Evolutionary conservation across 148 eudicot genomes (phyloP), one percentile per base, ranked within the genome.

Genomic region (Vaccinium vitisidaea): DNA sequence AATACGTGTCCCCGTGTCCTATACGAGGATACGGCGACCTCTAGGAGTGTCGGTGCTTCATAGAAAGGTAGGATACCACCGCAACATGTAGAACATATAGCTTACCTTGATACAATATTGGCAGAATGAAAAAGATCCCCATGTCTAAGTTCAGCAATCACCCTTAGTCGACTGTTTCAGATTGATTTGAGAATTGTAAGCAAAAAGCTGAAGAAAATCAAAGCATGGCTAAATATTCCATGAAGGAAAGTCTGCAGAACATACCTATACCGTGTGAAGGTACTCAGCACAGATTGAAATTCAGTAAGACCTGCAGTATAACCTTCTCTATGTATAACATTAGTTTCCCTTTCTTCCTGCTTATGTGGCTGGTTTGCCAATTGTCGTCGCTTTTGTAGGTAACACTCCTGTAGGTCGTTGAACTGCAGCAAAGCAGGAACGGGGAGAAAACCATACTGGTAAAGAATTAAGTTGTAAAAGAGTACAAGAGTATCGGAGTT

Each of bases 381-480:
- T 75, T 92, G 94, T 4, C 93, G 87, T 59, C 94, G 90, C 87
- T 92, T 92, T 91, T 88, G 94, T 84, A 92, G 82, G 92, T 92
- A 92, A 86, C 94, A 92, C 73, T 89, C 94, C 84, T 91, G 93
- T 50, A 92, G 88, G 84, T 91, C 94, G 48, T 82, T 88, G 86
- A 91, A 91, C 94, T 92, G 89, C 52, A 87, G 86, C 82, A 83
- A n/a, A 55, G 36, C 19, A 36, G 50, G 79, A 83, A 82, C 6
- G 46, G 36, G 23, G 78, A 83, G 30, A 74, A 82, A 73, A 43
- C n/a, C 65, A 9, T 18, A 82, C 78, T 65, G 8, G 75, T 23
- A 32, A 63, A 61, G 8, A 65, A 18, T 56, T 82, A 23, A 49
- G 56, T 71, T n/a, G 56, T 69, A 67, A 49, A 19, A 71, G 16